A percentile compares a stretch with the other conserved stretches of the same genome.
Evolutionary conservation across 164 flowering plant species (phyloP).

Genomic region (Akebia trifoliata): DNA sequence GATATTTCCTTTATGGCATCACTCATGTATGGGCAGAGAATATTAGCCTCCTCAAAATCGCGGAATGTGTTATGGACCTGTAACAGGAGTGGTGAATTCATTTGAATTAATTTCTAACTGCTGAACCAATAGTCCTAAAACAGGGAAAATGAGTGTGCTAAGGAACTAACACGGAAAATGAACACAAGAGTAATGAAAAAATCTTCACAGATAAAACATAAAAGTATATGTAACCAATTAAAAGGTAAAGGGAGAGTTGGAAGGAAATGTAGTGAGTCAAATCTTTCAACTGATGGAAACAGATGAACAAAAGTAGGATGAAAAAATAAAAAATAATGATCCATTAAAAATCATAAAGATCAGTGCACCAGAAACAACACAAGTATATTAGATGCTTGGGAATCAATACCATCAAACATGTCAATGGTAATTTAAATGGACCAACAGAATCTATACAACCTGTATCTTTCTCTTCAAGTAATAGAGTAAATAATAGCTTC

Average conservation of each 20-base stretch:
- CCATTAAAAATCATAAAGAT: background rate
- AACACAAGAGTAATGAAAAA: background rate
- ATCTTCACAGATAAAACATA: background rate
- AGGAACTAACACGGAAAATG: background rate
- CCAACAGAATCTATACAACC: background rate
- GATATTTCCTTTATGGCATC: slow-evolving; percentile 74
- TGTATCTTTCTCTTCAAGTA: too few relatives aligned
- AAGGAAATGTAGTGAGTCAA: background rate
- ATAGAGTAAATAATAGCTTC: too few relatives aligned
- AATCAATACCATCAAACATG: background rate
- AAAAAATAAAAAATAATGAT: background rate
- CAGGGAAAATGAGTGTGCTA: background rate
- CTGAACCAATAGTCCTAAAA: background rate
- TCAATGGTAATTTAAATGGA: background rate
- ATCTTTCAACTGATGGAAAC: background rate
- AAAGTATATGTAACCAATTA: background rate
- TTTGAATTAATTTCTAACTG: background rate
- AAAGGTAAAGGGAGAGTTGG: background rate
- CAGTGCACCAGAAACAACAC: background rate
- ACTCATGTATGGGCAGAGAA: slow-evolving; percentile 71
- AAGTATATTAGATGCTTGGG: background rate
- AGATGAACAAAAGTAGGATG: background rate
- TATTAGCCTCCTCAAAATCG: slow-evolving; percentile 84
- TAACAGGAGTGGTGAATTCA: slow-evolving; percentile 13
- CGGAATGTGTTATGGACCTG: slow-evolving; percentile 74